Conservation (phyloP, 2,329 filamentous ascomycete species). For the Chaetomium sp. region DNA sequence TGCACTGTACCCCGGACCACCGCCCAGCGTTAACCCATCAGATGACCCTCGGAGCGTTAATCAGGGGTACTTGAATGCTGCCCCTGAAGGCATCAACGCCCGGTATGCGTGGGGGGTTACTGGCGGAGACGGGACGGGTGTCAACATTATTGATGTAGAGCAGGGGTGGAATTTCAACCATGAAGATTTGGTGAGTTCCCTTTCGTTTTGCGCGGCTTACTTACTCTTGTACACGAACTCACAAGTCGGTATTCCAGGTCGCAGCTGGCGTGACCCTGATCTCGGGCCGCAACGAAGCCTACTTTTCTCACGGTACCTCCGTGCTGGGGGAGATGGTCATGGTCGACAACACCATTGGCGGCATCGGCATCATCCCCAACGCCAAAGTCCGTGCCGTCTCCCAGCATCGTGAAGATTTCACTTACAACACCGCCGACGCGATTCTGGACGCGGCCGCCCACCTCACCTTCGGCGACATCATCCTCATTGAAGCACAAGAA, state of each 20-base stretch:
- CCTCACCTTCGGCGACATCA: slow-evolving; percentile 9
- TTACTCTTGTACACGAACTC: neutral
- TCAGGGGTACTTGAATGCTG: slow-evolving; percentile 6
- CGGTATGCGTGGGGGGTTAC: slow-evolving; percentile 13
- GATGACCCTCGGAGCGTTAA: neutral
- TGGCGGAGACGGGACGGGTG: slow-evolving; percentile 10
- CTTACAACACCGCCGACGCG: slow-evolving; percentile 11
- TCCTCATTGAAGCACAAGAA: slow-evolving; percentile 12
- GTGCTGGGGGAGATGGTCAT: slow-evolving; percentile 18
- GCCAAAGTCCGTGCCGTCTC: slow-evolving; percentile 10
- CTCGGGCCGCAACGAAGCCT: neutral
- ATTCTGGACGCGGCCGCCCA: slow-evolving; percentile 7
- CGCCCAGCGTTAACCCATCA: neutral
- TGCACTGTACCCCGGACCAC: slow-evolving; percentile 2
- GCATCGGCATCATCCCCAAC: slow-evolving; percentile 11
- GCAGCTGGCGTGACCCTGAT: neutral
- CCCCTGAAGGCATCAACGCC: slow-evolving; percentile 10
- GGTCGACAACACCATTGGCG: slow-evolving; percentile 15
- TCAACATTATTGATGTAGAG: slow-evolving; percentile 11
- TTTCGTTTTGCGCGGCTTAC: neutral
- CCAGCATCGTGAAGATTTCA: neutral
- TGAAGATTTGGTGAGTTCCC: slow-evolving; percentile 5
- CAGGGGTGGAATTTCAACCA: slow-evolving; percentile 13
- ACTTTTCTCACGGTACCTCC: slow-evolving; percentile 12
- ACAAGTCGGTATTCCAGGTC: neutral